Percentiles rank a stretch among this genome's conserved stretches.
Conservation (phyloP, 257 asterid species). For the Cynanchum wilfordii region DNA sequence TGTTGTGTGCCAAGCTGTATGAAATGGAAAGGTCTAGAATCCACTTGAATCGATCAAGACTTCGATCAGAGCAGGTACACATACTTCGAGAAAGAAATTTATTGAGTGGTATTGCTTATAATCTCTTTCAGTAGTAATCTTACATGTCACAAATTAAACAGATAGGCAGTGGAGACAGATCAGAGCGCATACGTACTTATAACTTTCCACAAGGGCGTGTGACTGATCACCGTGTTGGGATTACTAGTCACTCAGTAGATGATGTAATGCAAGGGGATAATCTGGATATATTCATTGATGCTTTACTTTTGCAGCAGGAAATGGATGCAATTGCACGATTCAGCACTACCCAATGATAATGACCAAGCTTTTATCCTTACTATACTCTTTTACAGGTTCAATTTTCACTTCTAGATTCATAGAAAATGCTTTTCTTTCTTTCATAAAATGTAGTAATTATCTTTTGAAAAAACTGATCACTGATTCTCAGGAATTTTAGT, state of each 20-base stretch:
- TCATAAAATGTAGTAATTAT: neutral
- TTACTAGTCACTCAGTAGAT: constrained; percentile 72
- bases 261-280: constrained; percentile 79
- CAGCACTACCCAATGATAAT: constrained; percentile 33
- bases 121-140: constrained; percentile 4
- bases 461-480: neutral
- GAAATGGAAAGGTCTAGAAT: constrained; percentile 69
- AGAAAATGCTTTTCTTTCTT: neutral
- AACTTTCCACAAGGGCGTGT: constrained; percentile 98
- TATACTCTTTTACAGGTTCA: neutral
- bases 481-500: neutral
- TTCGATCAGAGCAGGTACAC: constrained; percentile 74
- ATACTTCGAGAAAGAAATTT: constrained; percentile 10
- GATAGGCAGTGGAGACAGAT: constrained; percentile 98
- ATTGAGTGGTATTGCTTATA: neutral
- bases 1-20: constrained; percentile 78
- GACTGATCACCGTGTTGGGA: constrained; percentile 92
- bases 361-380: neutral
- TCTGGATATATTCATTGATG: constrained; percentile 71
- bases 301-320: constrained; percentile 87
- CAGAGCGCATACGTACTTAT: constrained; percentile 94
- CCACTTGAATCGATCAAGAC: constrained; percentile 67
- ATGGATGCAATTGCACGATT: constrained; percentile 79
- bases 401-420: neutral
- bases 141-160: constrained; percentile 30